Evolutionary conservation across 139 green algal genomes (phyloP), one percentile per base, ranked within the genome.

Genomic region (Asterochloris erici): DNA sequence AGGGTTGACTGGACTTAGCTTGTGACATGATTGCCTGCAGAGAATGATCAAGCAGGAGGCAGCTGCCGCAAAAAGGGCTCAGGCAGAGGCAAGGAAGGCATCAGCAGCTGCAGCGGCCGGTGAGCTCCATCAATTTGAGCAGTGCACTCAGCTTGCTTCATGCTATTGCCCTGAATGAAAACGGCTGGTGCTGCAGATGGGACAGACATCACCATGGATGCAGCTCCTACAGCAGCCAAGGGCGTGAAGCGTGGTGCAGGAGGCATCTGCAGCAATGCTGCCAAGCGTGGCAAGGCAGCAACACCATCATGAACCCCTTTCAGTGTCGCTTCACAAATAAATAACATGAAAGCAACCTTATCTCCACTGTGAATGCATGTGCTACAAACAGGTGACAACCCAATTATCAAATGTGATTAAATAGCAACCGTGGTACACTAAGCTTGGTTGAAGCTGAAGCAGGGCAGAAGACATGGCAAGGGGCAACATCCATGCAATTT

Each of bases 41-140:
- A 80, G 76, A 19, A 80, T 80, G 76, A 62, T 27, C 19, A 80
- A 80, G 76, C 76, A 80, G 76, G 68, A 61, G 38, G 76, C 76
- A 70, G 76, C 76, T 54, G 76, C 76, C 38, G 60, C 68, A 62
- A 69, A 69, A n/a, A 54, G 76, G 13, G 23, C 76, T n/a, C 60
- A 80, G 54, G 76, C 76, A 80, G 76, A 80, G 60, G 60, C 76
- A 70, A 80, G 76, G 76, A 80, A 80, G 38, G 60, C 23, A 24
- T 61, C 76, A n/a, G 68, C 38, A 4, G 27, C 38, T 79, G 74
- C 19, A 66, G 38, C 74, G 11, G 19, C 11, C 74, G 62, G 38
- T 19, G 23, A 77, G 23, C 16, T 62, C 17, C 73, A 60, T 28
- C 24, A 21, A 13, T 23, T 13, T 26, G 21, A 47, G 70, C 24